A percentile compares a stretch with the other conserved stretches of the same genome.
phyloP scores from a whole-genome alignment of 1,284 basidiomycete genomes.

The Puccinia hordei region DNA sequence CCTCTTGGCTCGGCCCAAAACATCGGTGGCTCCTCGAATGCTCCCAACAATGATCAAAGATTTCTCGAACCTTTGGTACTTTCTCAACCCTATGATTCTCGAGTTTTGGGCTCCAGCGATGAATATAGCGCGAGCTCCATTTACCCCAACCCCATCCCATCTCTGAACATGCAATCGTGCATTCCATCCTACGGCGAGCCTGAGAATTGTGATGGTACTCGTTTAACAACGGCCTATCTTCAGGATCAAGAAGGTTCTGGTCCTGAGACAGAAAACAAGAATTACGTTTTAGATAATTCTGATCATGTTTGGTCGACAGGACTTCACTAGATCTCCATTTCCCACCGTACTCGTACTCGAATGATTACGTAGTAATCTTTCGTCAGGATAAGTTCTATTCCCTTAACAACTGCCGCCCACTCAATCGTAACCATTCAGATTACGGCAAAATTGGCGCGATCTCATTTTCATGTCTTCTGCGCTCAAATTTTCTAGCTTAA shows the following conservation, averaged over 20 bases:
- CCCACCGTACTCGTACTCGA: background rate
- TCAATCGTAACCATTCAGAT: too few relatives aligned
- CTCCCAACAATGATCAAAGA: background rate
- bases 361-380: background rate
- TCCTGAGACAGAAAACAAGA: background rate
- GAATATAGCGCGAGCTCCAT: background rate
- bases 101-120: background rate
- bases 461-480: too few relatives aligned
- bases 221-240: background rate
- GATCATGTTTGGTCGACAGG: background rate
- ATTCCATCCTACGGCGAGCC: conserved; percentile 6
- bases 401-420: too few relatives aligned
- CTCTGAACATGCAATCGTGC: conserved; percentile 11
- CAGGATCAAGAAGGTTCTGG: background rate
- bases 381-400: background rate
- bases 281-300: conserved; percentile 1
- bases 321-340: background rate
- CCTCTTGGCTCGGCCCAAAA: background rate
- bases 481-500: too few relatives aligned
- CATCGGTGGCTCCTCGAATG: background rate
- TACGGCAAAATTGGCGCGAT: too few relatives aligned
- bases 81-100: conserved; percentile 43
- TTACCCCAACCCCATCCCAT: background rate
- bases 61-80: conserved; percentile 47
- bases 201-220: conserved; percentile 3